Base-by-base conservation (phyloP, 352 stramenopile species). In the Globisporangium takayamanum region DNA sequence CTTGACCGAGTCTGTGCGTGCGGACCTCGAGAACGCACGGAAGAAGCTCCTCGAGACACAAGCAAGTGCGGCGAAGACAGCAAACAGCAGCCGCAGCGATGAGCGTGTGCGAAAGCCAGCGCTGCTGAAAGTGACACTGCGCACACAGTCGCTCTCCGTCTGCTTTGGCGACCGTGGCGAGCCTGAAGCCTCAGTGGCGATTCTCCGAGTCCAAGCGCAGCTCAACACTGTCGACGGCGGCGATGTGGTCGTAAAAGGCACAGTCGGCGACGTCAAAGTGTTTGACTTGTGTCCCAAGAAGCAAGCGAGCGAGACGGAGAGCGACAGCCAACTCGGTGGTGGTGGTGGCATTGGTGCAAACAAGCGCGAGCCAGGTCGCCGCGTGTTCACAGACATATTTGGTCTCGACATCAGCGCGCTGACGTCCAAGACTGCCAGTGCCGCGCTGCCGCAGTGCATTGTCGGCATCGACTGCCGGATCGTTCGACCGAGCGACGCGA, bases 11-110 rank as follows among this genome's bases (percentile, higher is more conserved):
- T 95, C 84, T 33, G 82, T 95, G 41, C 67, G 76, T 10, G 82
- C 78, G 25, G 86, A 95, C 70, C 65, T 95, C 25, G 84, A 95
- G 59, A 68, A 70, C 50, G 86, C 86, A n/a, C 74, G 83, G 25
- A 83, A 87, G 36, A 67, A 73, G 25, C 62, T 93, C 20, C 65
- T 88, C 54, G 63, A 76, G 26, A 69, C 72, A 50, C 55, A 74
- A 14, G 25, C 28, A 3, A 42, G 55, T 26, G 26, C 46, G 12
- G 41, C 55, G n/a, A 46, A 37, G 12, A 30, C 26, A 12, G 45
- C 47, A 50, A 67, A 39, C 30, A 42, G 46, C 11, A 28, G 14
- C 57, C 61, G 15, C 55, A 59, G 25, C 6, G 0, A 37, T 22
- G 48, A 36, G n/a, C 48, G 28, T 6, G 36, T 30, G 50, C 7